Conservation (phyloP, 306 rosid species). For the Castanea sativa region DNA sequence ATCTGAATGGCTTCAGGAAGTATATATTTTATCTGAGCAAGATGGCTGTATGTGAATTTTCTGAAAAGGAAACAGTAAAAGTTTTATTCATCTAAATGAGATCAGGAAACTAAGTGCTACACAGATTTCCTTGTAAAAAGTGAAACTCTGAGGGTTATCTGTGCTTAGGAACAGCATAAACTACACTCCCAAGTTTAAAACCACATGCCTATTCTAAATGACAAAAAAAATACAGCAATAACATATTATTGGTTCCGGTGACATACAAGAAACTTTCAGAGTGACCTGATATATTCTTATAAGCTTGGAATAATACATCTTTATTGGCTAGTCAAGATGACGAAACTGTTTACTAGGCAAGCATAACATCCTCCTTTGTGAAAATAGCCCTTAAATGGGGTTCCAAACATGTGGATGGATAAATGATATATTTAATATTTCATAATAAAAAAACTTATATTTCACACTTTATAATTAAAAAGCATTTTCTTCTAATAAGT, state of each 20-base stretch:
- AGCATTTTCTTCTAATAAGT: neutral
- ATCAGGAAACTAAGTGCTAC: neutral
- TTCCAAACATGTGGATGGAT: neutral
- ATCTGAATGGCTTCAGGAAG: constrained; percentile 54
- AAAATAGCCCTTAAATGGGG: neutral
- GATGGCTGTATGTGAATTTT: constrained; percentile 47
- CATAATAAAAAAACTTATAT: neutral
- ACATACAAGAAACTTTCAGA: neutral
- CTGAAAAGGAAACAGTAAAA: constrained; percentile 38
- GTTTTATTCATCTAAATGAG: neutral
- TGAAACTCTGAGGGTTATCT: neutral
- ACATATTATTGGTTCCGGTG: neutral
- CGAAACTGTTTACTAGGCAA: neutral
- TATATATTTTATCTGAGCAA: constrained; percentile 62
- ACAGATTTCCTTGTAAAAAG: neutral
- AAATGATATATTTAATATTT: neutral
- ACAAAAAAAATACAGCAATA: neutral
- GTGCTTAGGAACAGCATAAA: neutral
- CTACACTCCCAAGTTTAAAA: neutral
- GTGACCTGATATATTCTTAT: neutral
- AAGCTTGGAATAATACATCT: neutral
- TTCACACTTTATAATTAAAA: neutral
- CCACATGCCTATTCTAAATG: neutral
- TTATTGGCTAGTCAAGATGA: neutral
- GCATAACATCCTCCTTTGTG: neutral